Percentiles rank a stretch among this genome's conserved stretches.
phyloP scores from a whole-genome alignment of 371 early-diverging fungal genomes.

The Syncephalastrum sp. region DNA sequence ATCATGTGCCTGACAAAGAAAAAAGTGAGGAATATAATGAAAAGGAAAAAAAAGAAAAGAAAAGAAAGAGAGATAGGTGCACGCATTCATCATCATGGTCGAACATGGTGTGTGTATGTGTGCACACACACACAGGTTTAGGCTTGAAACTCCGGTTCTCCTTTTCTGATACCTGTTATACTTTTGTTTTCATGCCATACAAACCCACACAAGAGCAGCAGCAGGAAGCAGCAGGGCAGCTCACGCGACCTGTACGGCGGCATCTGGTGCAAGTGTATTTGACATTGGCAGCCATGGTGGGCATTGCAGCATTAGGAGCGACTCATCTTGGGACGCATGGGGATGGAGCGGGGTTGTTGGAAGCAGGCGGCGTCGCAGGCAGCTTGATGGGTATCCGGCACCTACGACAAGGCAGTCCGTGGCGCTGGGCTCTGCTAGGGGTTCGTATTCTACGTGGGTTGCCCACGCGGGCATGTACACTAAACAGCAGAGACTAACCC shows the following conservation, averaged over 20 bases:
- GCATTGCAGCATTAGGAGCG: slow-evolving; percentile 29
- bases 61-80: not conserved
- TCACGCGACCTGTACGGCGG: slow-evolving; percentile 42
- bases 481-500: not conserved
- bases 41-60: slow-evolving; percentile 4
- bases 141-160: not conserved
- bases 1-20: not conserved
- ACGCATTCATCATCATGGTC: not conserved
- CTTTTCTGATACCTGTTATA: not conserved
- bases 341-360: slow-evolving; percentile 12
- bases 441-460: slow-evolving; percentile 11
- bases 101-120: not conserved
- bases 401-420: slow-evolving; percentile 17
- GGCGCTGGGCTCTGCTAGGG: slow-evolving; percentile 31
- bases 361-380: slow-evolving; percentile 20
- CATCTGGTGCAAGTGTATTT: slow-evolving; percentile 53
- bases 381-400: slow-evolving; percentile 29
- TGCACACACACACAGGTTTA: not conserved
- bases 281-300: slow-evolving; percentile 52
- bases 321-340: slow-evolving; percentile 11
- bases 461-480: not conserved
- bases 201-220: slow-evolving; percentile 1
- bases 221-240: slow-evolving; percentile 2
- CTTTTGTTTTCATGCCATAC: not conserved
- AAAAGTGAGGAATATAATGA: not conserved